Evolutionary conservation across 208 protist genomes (phyloP).

Genomic region (Trypanosoma vivax): DNA sequence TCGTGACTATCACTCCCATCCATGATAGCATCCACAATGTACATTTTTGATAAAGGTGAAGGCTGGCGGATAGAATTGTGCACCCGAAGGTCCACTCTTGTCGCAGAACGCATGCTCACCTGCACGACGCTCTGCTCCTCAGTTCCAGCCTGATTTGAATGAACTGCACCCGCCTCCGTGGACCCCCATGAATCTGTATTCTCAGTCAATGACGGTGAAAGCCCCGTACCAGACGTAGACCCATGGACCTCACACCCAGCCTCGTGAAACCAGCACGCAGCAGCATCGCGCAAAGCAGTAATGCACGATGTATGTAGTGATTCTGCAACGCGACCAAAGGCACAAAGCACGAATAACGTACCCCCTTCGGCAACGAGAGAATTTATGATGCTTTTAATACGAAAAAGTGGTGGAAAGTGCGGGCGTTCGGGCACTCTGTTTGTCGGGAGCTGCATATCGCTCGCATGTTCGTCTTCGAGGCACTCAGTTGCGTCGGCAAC

Average conservation of each 20-base stretch:
- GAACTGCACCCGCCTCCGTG: not conserved
- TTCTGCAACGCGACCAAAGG: conserved; percentile 38
- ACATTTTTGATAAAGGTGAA: not conserved
- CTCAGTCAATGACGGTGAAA: not conserved
- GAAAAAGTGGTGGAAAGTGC: not conserved
- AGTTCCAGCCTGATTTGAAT: too few relatives aligned
- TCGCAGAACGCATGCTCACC: not conserved
- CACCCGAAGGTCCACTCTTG: not conserved
- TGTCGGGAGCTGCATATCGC: too few relatives aligned
- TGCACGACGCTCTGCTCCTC: too few relatives aligned
- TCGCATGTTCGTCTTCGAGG: not conserved
- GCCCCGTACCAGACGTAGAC: not conserved
- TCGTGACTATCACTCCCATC: not conserved
- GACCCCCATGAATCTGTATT: not conserved
- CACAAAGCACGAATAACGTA: conserved; percentile 55
- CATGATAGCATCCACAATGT: conserved; percentile 6
- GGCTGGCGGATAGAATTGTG: not conserved
- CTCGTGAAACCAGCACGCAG: conserved; percentile 34
- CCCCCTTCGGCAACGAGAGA: conserved; percentile 33
- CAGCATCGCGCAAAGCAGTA: conserved; percentile 29
- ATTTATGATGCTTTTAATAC: conserved; percentile 1
- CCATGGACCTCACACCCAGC: not conserved
- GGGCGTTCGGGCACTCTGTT: not conserved
- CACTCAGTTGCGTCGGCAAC: conserved; percentile 7
- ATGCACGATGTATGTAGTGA: conserved; percentile 40